Conservation (phyloP, 345 rosid species). For the Pistacia vera region DNA sequence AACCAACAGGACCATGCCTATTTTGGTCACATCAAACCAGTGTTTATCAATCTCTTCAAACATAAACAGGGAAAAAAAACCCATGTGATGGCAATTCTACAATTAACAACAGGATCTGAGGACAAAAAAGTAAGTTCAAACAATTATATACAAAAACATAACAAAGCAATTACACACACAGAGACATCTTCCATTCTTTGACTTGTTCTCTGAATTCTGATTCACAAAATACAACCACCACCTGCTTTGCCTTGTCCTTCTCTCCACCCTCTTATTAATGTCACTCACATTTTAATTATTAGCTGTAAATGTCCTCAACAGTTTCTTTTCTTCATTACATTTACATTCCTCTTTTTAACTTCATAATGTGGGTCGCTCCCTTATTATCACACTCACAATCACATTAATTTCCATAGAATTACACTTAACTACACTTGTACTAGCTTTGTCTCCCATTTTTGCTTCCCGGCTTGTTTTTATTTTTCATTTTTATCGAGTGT, state of each 20-base stretch:
- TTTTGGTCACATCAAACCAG: neutral
- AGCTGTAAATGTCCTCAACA: slow-evolving; percentile 19
- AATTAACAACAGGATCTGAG: slow-evolving; percentile 3
- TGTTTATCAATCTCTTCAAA: neutral
- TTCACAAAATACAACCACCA: neutral
- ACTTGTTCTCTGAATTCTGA: neutral
- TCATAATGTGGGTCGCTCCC: slow-evolving; percentile 1
- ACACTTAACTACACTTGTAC: neutral
- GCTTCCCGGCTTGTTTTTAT: slow-evolving; percentile 1
- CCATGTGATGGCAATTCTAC: slow-evolving; percentile 12
- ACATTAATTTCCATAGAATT: neutral
- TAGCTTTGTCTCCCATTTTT: neutral
- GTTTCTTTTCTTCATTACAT: slow-evolving; percentile 22
- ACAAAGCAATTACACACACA: neutral
- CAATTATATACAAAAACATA: neutral
- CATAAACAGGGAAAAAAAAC: neutral
- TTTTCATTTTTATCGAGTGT: slow-evolving; percentile 8
- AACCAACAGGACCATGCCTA: neutral
- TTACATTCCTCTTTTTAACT: slow-evolving; percentile 21
- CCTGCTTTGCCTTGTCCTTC: slow-evolving; percentile 22
- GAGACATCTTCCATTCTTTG: slow-evolving; percentile 6
- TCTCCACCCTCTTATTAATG: slow-evolving; percentile 20
- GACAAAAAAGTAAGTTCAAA: slow-evolving; percentile 1
- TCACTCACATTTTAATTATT: neutral
- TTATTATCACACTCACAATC: slow-evolving; percentile 6